Evolutionary conservation across 2,329 filamentous ascomycete species (phyloP).

Genomic region (Cercospora sp.): DNA sequence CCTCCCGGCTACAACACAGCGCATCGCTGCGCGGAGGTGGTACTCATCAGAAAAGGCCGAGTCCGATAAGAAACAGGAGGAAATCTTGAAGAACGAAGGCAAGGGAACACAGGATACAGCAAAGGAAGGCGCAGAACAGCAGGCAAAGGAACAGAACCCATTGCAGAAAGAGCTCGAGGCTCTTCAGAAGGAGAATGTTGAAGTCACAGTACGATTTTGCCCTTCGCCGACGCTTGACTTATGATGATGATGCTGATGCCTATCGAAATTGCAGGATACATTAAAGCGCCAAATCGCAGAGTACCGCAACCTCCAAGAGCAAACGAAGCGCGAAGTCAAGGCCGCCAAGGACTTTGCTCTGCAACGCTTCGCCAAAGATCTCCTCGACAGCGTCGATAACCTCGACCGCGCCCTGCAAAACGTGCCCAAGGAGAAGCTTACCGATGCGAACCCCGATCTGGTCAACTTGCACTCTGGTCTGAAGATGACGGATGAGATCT

Average conservation of each 20-base stretch:
- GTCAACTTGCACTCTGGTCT: conserved; percentile 80
- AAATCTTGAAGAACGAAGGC: conserved; percentile 40
- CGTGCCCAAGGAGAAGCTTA: conserved; percentile 73
- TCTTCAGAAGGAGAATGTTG: conserved; percentile 70
- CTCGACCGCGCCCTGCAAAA: conserved; percentile 85
- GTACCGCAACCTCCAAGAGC: conserved; percentile 96
- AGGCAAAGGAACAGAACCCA: conserved; percentile 50
- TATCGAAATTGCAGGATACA: conserved; percentile 67
- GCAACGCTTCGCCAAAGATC: conserved; percentile 88
- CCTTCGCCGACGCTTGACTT: background rate
- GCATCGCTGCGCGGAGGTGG: conserved; percentile 43
- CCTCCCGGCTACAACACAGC: conserved; percentile 35
- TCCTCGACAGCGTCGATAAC: conserved; percentile 95
- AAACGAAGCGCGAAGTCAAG: conserved; percentile 87
- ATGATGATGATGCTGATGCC: background rate
- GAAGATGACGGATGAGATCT: conserved; percentile 89
- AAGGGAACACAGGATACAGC: conserved; percentile 41
- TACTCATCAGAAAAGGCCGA: conserved; percentile 44
- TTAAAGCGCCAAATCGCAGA: conserved; percentile 92
- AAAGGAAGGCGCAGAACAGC: conserved; percentile 25
- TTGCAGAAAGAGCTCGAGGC: conserved; percentile 67
- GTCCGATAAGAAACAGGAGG: conserved; percentile 45
- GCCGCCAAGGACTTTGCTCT: conserved; percentile 88
- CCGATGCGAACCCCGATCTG: conserved; percentile 67
- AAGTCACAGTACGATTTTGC: conserved; percentile 73